These are phyloP conservation scores for Eutypa lata DNA, from an alignment of 2,329 filamentous ascomycete species.

Conservation along the genomic window DNA sequence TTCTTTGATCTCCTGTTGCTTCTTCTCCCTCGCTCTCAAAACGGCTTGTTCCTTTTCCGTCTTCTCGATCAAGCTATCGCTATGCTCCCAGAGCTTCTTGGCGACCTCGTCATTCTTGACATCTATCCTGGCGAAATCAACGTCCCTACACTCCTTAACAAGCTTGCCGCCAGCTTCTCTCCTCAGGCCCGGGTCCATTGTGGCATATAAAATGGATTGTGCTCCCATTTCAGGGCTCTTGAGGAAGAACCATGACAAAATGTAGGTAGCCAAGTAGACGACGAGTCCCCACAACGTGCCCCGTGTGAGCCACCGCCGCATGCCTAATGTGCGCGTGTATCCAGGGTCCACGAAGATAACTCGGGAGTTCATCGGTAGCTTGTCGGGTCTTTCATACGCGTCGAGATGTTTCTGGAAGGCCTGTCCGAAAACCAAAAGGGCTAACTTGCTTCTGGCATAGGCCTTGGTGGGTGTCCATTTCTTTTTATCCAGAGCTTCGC, in stretches of 20 bases:
- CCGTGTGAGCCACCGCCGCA: conserved; percentile 79
- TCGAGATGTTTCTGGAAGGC: conserved; percentile 92
- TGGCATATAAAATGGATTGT: conserved; percentile 80
- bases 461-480: conserved; percentile 54
- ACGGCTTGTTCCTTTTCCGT: conserved; percentile 75
- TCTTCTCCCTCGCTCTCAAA: conserved; percentile 35
- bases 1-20: conserved; percentile 33
- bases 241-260: conserved; percentile 80
- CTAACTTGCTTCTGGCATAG: conserved; percentile 68
- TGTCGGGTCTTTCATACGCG: conserved; percentile 78
- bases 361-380: conserved; percentile 74
- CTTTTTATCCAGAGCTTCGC: conserved; percentile 46
- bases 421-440: conserved; percentile 83
- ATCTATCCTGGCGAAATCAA: conserved; percentile 69
- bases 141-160: conserved; percentile 84
- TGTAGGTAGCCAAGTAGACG: conserved; percentile 74
- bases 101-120: conserved; percentile 75
- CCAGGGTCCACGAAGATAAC: conserved; percentile 89
- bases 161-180: conserved; percentile 65
- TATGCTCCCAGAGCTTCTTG: conserved; percentile 86
- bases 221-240: conserved; percentile 83
- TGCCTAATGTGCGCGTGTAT: conserved; percentile 79
- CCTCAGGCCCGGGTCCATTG: conserved; percentile 74
- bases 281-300: conserved; percentile 79
- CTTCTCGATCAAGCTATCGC: conserved; percentile 77